Percentiles rank a stretch among this genome's conserved stretches.
These are phyloP conservation scores for Oropetium thomaeum DNA, from an alignment of 176 grass and related monocot genomes.

Conservation along the genomic window DNA sequence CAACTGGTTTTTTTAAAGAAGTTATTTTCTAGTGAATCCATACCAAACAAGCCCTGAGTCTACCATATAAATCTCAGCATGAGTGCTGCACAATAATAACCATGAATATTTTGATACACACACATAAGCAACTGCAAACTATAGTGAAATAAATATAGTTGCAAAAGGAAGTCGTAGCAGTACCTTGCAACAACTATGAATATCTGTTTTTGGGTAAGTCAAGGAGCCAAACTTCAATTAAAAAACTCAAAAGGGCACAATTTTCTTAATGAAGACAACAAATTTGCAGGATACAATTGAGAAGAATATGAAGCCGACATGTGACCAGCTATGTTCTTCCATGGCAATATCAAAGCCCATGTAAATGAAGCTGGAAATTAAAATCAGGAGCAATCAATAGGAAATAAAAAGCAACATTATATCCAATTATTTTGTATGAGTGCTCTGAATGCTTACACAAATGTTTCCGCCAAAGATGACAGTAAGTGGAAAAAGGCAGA, in stretches of 20 bases:
- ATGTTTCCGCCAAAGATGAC: constrained; percentile 97
- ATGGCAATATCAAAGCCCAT: constrained; percentile 99
- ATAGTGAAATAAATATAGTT: constrained; percentile 11
- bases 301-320: constrained; percentile 98
- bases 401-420: background rate
- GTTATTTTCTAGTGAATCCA: too few species aligned
- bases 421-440: background rate
- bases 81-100: background rate
- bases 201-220: constrained; percentile 67
- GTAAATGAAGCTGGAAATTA: constrained; percentile 88
- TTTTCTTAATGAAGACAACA: background rate
- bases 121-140: constrained; percentile 14
- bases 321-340: constrained; percentile 99
- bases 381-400: constrained; percentile 7
- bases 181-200: constrained; percentile 98
- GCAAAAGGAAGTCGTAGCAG: constrained; percentile 1
- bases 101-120: background rate
- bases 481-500: constrained; percentile 92
- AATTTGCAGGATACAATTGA: constrained; percentile 94
- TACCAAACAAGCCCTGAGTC: too few species aligned
- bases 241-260: constrained; percentile 9
- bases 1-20: too few species aligned
- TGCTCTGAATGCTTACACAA: constrained; percentile 77
- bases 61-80: background rate
- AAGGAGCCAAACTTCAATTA: constrained; percentile 54